Evolutionary conservation across 1,284 basidiomycete species (phyloP).

Genomic region (Ganoderma lucidum): DNA sequence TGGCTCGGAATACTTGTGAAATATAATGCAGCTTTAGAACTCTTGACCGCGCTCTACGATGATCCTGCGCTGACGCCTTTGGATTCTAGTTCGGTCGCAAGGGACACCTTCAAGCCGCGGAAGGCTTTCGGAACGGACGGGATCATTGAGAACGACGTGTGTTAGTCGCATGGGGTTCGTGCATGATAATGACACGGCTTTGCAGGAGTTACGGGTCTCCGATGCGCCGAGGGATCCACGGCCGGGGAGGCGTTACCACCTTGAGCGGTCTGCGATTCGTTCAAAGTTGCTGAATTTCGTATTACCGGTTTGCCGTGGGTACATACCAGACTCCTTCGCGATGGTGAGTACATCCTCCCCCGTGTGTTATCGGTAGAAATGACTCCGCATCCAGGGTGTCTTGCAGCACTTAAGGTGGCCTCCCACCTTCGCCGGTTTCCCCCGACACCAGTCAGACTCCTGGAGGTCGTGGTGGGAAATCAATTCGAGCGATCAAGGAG

Average conservation of each 20-base stretch:
- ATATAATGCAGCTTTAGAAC: slow-evolving; percentile 31
- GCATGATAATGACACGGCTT: background rate
- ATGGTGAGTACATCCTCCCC: background rate
- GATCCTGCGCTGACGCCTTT: background rate
- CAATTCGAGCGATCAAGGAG: background rate
- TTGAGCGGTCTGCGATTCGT: background rate
- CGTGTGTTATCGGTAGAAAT: background rate
- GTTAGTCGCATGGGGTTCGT: background rate
- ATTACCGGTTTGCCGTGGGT: background rate
- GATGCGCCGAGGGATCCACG: background rate
- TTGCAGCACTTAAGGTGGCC: background rate
- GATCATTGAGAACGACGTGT: background rate
- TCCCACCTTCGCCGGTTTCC: background rate
- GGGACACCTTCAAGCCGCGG: background rate
- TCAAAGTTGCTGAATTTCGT: background rate
- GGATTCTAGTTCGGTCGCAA: background rate
- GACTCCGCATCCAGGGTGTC: background rate
- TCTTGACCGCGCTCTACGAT: background rate
- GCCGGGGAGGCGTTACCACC: background rate
- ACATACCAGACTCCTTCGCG: too few species aligned
- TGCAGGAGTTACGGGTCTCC: background rate
- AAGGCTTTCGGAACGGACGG: background rate
- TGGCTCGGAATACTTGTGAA: slow-evolving; percentile 21
- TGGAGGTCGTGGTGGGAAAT: background rate
- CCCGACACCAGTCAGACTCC: background rate